phyloP scores from a whole-genome alignment of 306 rosid species.

The Canavalia gladiata region DNA sequence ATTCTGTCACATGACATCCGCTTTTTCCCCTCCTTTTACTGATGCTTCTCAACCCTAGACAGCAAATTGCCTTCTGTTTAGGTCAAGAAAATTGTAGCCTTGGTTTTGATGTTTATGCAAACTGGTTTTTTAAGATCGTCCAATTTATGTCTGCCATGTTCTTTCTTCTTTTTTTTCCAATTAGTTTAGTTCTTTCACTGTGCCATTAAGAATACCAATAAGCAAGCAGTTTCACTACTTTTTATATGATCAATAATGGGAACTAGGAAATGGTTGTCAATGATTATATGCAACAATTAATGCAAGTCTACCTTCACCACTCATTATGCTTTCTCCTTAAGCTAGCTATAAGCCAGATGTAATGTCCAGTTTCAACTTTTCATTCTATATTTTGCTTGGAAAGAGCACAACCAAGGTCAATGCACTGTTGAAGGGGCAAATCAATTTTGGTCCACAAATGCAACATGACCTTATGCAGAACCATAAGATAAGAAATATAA shows the following conservation, averaged over 20 bases:
- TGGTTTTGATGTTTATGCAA: too few relatives aligned
- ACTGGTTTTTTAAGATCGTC: too few relatives aligned
- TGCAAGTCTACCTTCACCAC: neutral
- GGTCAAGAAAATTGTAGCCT: too few relatives aligned
- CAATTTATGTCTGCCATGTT: too few relatives aligned
- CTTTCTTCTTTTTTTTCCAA: neutral
- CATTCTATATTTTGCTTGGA: neutral
- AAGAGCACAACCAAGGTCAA: neutral
- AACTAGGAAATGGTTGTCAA: neutral
- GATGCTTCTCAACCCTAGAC: too few relatives aligned
- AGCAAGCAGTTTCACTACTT: neutral
- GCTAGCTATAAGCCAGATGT: conserved; percentile 5
- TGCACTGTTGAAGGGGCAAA: neutral
- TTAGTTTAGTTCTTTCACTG: neutral
- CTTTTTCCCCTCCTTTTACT: too few relatives aligned
- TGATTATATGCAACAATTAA: neutral
- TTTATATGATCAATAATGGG: neutral
- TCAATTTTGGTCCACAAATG: neutral
- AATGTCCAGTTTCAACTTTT: neutral
- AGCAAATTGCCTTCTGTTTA: too few relatives aligned
- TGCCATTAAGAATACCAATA: conserved; percentile 2
- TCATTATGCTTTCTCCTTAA: neutral
- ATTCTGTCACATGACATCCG: too few relatives aligned
- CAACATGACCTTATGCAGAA: neutral
- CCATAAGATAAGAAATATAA: neutral